A percentile compares a stretch with the other conserved stretches of the same genome.
Conservation (phyloP, 441 rosid species). For the Mallotus repandus region DNA sequence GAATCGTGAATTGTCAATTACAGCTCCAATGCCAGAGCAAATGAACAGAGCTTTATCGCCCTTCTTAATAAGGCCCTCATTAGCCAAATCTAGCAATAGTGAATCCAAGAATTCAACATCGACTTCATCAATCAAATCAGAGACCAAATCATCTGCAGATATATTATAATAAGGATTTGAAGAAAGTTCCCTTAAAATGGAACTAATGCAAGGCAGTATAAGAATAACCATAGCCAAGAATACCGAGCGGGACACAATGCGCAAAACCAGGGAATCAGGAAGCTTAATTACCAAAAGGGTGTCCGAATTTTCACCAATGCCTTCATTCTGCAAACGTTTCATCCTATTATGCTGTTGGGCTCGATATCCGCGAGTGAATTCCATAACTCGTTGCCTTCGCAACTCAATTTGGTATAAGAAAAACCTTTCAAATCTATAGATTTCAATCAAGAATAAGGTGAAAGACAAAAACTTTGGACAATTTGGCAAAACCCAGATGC, state of each 20-base stretch:
- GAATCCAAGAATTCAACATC: slow-evolving; percentile 32
- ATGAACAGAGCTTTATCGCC: slow-evolving; percentile 39
- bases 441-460: slow-evolving; percentile 14
- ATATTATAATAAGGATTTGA: slow-evolving; percentile 11
- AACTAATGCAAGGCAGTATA: slow-evolving; percentile 34
- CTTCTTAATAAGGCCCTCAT: slow-evolving; percentile 40
- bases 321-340: slow-evolving; percentile 22
- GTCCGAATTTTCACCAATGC: slow-evolving; percentile 24
- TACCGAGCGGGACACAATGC: slow-evolving; percentile 42
- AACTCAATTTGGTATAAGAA: slow-evolving; percentile 1
- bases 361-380: slow-evolving; percentile 25
- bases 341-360: slow-evolving; percentile 20
- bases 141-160: slow-evolving; percentile 13
- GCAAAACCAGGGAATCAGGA: slow-evolving; percentile 38
- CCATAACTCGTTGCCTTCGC: slow-evolving; percentile 19
- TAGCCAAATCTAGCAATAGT: slow-evolving; percentile 34
- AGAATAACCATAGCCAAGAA: slow-evolving; percentile 39
- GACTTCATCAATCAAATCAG: slow-evolving; percentile 25
- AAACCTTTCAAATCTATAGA: not conserved
- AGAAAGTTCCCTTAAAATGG: slow-evolving; percentile 28
- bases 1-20: slow-evolving; percentile 21
- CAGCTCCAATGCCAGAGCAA: slow-evolving; percentile 25
- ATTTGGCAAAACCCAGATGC: slow-evolving; percentile 24
- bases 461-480: slow-evolving; percentile 13
- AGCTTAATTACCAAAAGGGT: slow-evolving; percentile 40